Evolutionary conservation across 106 monocot species (phyloP), one percentile per base, ranked within the genome.

Genomic region (Narthecium ossifragum): DNA sequence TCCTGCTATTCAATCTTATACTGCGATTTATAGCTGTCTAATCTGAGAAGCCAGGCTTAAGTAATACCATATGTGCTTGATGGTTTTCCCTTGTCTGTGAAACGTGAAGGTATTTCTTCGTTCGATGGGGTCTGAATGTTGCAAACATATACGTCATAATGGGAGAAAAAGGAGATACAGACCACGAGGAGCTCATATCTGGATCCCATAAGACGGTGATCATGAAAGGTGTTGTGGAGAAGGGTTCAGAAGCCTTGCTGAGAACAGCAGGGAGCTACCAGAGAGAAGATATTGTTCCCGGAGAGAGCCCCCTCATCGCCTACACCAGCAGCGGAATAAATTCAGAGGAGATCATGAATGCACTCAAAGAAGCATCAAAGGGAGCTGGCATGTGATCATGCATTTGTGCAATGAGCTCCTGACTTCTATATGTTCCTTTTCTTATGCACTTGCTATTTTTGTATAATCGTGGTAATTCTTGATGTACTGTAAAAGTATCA

Each of bases 181-280:
- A 96, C 53, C 80, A 76, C n/a, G 94, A 86, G 46, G 90, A 83
- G 56, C 74, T 96, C 57, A 71, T 90, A 15, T 62, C 96, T 0
- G 96, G 96, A n/a, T 81, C 78, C 12, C 96, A 96, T 68, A 96
- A 87, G 70, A 96, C 90, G 0, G 70, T 96, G 62, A 76, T 90
- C 53, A 65, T 96, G 75, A 78, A 78, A 57, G 81, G 80, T 0
- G 57, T 77, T 0, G 90, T 84, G 6, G 78, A 87, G 50, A 90
- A 68, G 40, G 90, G 96, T 12, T 96, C 96, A 0, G 96, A 96
- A 25, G 75, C 46, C 53, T 65, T 96, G 4, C 55, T 90, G 34
- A 83, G 94, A 53, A 80, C 74, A 0, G 63, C 90, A 10, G 77
- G 83, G 22, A 90, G 86, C 75, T 86, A 96, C 51, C 80, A 76